Evolutionary conservation across 2,329 filamentous ascomycete species (phyloP), one percentile per base, ranked within the genome.

Genomic region (Penicillium sp.): DNA sequence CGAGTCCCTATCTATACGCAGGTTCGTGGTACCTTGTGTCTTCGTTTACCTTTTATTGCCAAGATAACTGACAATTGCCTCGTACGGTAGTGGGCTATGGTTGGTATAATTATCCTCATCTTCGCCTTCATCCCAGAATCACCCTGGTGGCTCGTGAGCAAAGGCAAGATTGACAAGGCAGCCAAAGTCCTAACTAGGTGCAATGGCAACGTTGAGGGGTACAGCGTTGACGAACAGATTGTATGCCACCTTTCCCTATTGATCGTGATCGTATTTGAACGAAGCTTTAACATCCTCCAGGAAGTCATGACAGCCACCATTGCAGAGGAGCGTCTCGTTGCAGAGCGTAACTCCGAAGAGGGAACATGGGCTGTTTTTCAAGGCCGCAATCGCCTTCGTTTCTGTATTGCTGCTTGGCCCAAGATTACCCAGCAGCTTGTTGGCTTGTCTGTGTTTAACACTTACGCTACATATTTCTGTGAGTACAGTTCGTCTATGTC

Each of bases 1-100:
- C 61, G 64, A 6, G 65, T 64, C 4, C 65, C 72, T 2, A 70
- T 75, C 26, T 73, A 73, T 46, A 72, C 72, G 0, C 71, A 69
- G 60, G 66, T 68, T 17, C 34, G 56, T 46, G 29, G 29, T 31
- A 5, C 13, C 29, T 6, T 12, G 2, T 38, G 21, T 19, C 32
- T 17, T 19, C 8, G 3, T 35, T 34, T 19, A 19, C 1, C 17
- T 10, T 38, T 15, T 7, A 24, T 24, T 15, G 15, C 3, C 4
- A 26, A 39, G 0, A 26, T 10, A n/a, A 2, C 35, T 38, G 5
- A 38, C 35, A 24, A 24, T 10, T 38, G 2, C 8, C 4, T 15
- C 6, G 6, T 37, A 24, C 7, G 2, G 15, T 39, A 75, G 60
- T 75, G 73, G 72, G 67, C 67, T 1, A 71, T 73, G 61, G 61